phyloP scores from a whole-genome alignment of 176 grass and related monocot species.

The Lolium rigidum region DNA sequence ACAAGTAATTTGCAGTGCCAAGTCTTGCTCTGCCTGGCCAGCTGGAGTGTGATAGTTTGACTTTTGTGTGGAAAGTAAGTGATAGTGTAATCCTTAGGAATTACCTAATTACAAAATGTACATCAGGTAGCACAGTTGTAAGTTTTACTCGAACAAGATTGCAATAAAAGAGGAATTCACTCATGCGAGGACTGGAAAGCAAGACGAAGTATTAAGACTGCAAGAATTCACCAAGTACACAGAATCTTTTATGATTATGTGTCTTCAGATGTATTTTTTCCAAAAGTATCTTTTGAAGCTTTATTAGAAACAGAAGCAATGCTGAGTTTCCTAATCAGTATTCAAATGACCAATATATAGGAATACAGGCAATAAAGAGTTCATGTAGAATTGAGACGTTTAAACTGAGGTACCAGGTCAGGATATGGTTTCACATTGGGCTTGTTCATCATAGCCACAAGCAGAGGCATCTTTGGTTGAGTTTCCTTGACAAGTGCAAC shows the following conservation, averaged over 20 bases:
- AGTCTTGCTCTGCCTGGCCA: not conserved
- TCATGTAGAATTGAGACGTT: not conserved
- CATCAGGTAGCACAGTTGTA: not conserved
- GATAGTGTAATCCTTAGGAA: not conserved
- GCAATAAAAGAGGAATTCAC: not conserved
- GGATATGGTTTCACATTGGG: not conserved
- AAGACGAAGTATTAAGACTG: not conserved
- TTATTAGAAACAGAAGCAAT: not conserved
- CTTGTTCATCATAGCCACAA: not conserved
- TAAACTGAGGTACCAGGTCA: not conserved
- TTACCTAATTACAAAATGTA: not conserved
- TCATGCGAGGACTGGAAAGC: not conserved
- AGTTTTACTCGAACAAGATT: not conserved
- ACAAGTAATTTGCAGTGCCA: not conserved
- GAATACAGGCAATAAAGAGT: no score
- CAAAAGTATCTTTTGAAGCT: not conserved
- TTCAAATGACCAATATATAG: no score
- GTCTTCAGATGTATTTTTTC: not conserved
- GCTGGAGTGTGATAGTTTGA: not conserved
- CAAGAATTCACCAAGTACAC: not conserved
- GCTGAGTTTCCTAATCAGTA: not conserved
- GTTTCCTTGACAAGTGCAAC: not conserved
- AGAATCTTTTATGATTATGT: not conserved
- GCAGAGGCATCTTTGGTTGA: not conserved
- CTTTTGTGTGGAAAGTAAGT: not conserved